Percentiles rank a stretch among this genome's conserved stretches.
Conservation (phyloP, 495 filamentous ascomycete genomes). For the Cenococcum geophilum region DNA sequence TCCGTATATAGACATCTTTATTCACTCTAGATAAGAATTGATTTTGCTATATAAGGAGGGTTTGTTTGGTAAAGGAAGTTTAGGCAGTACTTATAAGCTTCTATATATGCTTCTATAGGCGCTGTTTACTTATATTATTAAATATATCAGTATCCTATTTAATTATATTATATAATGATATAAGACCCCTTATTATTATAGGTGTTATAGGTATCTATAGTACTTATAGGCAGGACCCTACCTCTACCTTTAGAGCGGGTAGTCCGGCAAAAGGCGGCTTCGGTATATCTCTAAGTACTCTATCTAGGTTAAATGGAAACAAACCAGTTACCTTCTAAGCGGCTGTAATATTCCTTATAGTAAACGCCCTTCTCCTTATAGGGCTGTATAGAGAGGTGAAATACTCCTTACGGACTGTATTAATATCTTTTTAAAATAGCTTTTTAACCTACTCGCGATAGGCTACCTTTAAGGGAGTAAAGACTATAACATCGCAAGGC, state of each 20-base stretch:
- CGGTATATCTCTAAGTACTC: neutral
- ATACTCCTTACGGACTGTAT: neutral
- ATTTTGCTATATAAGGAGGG: no score
- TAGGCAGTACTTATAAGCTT: constrained; percentile 13
- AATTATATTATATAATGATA: constrained; percentile 10
- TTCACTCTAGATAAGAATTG: no score
- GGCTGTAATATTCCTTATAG: constrained; percentile 9
- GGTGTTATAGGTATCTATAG: constrained; percentile 7
- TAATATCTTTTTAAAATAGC: neutral
- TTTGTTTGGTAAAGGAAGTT: constrained; percentile 12
- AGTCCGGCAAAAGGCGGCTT: neutral
- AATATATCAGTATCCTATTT: neutral
- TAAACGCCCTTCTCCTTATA: neutral
- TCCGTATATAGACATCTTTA: no score
- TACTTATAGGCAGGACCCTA: neutral
- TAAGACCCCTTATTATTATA: constrained; percentile 7
- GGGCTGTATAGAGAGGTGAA: neutral
- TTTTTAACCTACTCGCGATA: neutral
- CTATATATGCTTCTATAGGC: constrained; percentile 8
- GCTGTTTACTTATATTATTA: constrained; percentile 8
- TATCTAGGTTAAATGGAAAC: constrained; percentile 5
- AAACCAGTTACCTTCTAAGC: constrained; percentile 5
- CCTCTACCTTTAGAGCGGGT: neutral
- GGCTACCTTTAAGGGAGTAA: neutral
- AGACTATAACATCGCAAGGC: neutral